Evolutionary conservation across 108 stramenopile species (phyloP), one percentile per base, ranked within the genome.

Genomic region (Cylindrotheca closterium): DNA sequence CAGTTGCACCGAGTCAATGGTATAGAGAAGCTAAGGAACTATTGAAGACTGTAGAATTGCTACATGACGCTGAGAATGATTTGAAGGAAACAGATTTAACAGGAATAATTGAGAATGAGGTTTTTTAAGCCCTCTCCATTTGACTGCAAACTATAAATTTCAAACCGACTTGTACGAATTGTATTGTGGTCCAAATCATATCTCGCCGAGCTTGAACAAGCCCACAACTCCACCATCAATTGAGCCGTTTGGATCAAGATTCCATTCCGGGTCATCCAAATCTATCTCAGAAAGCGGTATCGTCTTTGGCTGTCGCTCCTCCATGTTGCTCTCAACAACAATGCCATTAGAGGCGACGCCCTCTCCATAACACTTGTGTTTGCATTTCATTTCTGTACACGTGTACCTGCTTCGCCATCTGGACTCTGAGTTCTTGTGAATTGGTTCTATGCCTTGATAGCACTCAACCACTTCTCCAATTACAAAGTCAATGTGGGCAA

Each of bases 381-480:
- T 2, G 24, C 31, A 33, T 29, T 55, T 56, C 7, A 77, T 51
- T 4, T 85, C 79, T 23, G 74, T 74, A 51, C 81, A 82, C 18
- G 53, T 74, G 59, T 70, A 82, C 30, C 65, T 60, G 42, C 70
- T 72, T 0, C 79, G 85, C 85, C 85, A 86, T 3, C 61, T 30
- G 5, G 80, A 31, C n/a, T 60, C 56, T 19, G 66, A 4, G 23
- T 49, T 77, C 12, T 55, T 62, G 22, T 53, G 51, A 21, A 74
- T 26, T 10, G 73, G 60, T 17, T 72, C 74, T 18, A 72, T 58
- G 17, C 69, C 74, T 23, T 63, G 51, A 58, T 81, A 87, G 52
- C 86, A 87, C 60, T 87, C 86, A 18, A 87, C 70, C 60, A 69
- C 79, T 28, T 81, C 70, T n/a, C 75, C 76, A 7, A 87, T 79